Evolutionary conservation across 768 basidiomycete species (phyloP).

Genomic region (Suillus tomentosus): DNA sequence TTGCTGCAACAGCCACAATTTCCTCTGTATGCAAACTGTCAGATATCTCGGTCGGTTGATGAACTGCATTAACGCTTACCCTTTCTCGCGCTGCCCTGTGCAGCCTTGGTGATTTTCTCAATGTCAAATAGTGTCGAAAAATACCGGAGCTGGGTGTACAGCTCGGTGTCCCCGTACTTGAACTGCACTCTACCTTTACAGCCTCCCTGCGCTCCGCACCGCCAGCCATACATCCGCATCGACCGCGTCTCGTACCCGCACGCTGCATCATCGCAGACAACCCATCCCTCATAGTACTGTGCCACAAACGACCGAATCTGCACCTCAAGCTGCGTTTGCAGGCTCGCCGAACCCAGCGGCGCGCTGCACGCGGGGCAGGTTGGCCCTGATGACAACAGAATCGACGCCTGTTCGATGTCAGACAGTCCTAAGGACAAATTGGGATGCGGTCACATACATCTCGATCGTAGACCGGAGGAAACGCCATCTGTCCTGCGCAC

Average conservation of each 20-base stretch:
- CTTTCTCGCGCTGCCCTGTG: constrained; percentile 46
- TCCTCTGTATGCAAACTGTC: constrained; percentile 45
- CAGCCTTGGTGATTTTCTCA: constrained; percentile 57
- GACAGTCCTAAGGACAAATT: constrained; percentile 3
- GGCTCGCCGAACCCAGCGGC: constrained; percentile 54
- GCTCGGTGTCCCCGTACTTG: constrained; percentile 79
- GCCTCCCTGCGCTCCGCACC: constrained; percentile 57
- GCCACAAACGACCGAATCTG: constrained; percentile 79
- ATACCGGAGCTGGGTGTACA: constrained; percentile 92
- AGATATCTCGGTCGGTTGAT: neutral
- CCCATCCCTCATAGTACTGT: constrained; percentile 89
- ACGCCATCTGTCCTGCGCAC: constrained; percentile 64
- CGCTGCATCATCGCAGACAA: constrained; percentile 80
- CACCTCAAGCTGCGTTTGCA: constrained; percentile 83
- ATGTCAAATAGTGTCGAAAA: constrained; percentile 77
- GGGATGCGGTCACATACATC: constrained; percentile 43
- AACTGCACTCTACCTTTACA: constrained; percentile 18
- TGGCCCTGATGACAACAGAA: constrained; percentile 66
- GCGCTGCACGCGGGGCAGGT: constrained; percentile 69
- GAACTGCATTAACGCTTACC: constrained; percentile 32
- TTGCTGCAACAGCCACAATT: constrained; percentile 47
- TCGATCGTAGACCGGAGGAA: constrained; percentile 59
- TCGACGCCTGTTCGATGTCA: constrained; percentile 51
- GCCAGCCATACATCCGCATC: constrained; percentile 90
- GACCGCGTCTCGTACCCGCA: constrained; percentile 86